Percentiles rank a stretch among this genome's conserved stretches.
Conservation (phyloP, 176 grass and related monocot species). For the Pharus latifolius region DNA sequence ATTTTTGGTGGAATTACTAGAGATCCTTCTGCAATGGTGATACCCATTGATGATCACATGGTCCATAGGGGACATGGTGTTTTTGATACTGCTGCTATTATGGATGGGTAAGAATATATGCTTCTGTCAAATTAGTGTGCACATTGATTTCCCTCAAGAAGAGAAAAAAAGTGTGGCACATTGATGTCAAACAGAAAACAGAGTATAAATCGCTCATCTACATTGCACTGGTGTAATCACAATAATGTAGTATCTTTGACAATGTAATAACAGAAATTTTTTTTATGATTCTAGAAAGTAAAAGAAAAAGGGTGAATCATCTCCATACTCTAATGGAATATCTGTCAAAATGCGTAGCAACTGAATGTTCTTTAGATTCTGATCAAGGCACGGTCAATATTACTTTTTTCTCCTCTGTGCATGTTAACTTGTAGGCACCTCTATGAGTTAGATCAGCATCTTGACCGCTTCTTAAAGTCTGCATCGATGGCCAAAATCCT, state of each 20-base stretch:
- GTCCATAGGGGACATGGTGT: constrained; percentile 95
- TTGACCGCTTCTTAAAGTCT: constrained; percentile 70
- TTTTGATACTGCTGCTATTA: constrained; percentile 84
- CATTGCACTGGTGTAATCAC: too few species aligned
- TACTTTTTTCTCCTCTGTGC: background rate
- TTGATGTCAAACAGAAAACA: background rate
- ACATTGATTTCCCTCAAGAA: too few species aligned
- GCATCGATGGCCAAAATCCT: constrained; percentile 65
- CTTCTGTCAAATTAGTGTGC: background rate
- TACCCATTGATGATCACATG: constrained; percentile 94
- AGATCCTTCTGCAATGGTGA: constrained; percentile 72
- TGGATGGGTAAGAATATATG: constrained; percentile 64
- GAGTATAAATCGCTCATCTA: background rate
- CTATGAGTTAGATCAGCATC: constrained; percentile 86
- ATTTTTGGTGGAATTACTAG: constrained; percentile 76
- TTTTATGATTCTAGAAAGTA: background rate
- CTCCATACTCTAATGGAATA: background rate
- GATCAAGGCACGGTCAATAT: background rate
- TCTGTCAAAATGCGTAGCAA: too few species aligned
- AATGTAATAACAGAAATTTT: background rate
- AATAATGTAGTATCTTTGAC: background rate
- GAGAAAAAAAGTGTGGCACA: too few species aligned
- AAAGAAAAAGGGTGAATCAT: background rate
- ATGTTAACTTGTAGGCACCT: constrained; percentile 51
- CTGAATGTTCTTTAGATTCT: background rate